A percentile compares a stretch with the other conserved stretches of the same genome.
These are phyloP conservation scores for Phoenix dactylifera DNA, from an alignment of 176 grass and related monocot species.

Conservation along the genomic window DNA sequence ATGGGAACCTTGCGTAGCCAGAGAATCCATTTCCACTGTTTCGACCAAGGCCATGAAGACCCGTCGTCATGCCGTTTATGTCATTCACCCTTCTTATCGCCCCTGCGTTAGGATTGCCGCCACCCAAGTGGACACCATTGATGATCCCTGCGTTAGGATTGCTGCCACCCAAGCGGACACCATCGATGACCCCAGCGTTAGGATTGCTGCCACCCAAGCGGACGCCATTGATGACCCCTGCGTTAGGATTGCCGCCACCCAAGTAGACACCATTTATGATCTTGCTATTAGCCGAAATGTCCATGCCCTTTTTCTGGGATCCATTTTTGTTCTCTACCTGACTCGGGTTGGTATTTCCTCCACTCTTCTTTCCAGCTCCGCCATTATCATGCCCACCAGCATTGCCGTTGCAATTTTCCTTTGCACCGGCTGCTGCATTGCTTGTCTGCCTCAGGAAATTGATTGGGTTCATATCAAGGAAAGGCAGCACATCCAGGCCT, in stretches of 20 bases:
- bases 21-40: neutral
- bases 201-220: neutral
- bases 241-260: neutral
- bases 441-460: slow-evolving; percentile 42
- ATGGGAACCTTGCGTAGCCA: neutral
- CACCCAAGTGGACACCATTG: slow-evolving; percentile 1
- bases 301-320: slow-evolving; percentile 23
- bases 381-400: slow-evolving; percentile 20
- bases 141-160: too few species aligned
- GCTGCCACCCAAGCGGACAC: too few species aligned
- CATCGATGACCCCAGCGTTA: neutral
- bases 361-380: neutral
- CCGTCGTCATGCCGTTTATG: slow-evolving; percentile 1
- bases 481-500: slow-evolving; percentile 34
- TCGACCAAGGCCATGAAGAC: neutral
- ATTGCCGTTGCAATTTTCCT: slow-evolving; percentile 27
- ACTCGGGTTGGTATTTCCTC: slow-evolving; percentile 1
- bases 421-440: slow-evolving; percentile 7
- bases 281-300: slow-evolving; percentile 52
- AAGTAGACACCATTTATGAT: slow-evolving; percentile 18
- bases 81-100: neutral
- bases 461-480: slow-evolving; percentile 58
- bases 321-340: slow-evolving; percentile 39
- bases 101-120: slow-evolving; percentile 2
- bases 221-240: neutral